Conservation (phyloP, 768 basidiomycete species). For the Serendipita sp. region DNA sequence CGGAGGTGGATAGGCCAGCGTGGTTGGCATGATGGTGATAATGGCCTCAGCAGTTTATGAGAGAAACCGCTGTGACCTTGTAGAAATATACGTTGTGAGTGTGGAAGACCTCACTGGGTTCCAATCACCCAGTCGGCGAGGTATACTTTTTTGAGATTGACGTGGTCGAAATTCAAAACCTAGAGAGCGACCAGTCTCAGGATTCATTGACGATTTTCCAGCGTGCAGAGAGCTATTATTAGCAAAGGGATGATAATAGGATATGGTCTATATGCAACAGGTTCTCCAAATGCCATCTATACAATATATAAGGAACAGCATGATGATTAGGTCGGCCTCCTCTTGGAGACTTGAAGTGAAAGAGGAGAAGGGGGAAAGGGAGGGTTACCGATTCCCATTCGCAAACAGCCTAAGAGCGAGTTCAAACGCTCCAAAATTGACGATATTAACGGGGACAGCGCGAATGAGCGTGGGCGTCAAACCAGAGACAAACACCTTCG, state of each 20-base stretch:
- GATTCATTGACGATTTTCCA: no score
- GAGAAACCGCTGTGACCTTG: not conserved
- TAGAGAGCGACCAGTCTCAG: not conserved
- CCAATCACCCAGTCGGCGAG: not conserved
- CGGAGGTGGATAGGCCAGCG: conserved; percentile 13
- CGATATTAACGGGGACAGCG: conserved; percentile 78
- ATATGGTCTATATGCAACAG: not conserved
- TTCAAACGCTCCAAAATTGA: conserved; percentile 63
- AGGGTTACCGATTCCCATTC: not conserved
- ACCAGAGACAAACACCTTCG: conserved; percentile 58
- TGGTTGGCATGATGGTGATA: not conserved
- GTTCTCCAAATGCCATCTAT: no score
- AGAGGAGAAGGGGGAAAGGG: no score
- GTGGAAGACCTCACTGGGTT: no score
- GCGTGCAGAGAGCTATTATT: no score
- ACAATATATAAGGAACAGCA: no score
- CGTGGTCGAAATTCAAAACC: not conserved
- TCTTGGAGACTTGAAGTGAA: no score
- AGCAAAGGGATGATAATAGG: not conserved
- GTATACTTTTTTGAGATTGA: not conserved
- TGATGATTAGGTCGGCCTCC: no score
- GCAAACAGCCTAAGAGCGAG: conserved; percentile 10
- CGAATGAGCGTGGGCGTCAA: conserved; percentile 68
- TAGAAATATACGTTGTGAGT: no score
- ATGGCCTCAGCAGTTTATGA: not conserved